Base-by-base conservation (phyloP, 768 basidiomycete species). In the Royoungia palumana region DNA sequence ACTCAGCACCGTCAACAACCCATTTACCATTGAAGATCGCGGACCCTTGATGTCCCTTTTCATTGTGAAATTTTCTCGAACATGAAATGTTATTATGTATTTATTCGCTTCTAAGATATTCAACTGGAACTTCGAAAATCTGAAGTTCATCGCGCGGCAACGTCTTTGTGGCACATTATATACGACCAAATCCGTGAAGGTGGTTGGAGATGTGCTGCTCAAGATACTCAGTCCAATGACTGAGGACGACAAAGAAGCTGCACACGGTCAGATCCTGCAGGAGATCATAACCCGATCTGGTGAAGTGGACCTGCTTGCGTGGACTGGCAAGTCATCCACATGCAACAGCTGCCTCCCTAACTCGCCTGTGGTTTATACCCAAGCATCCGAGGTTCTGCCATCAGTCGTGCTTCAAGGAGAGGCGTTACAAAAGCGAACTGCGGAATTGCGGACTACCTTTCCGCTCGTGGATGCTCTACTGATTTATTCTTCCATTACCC, bases 291-390 rank as follows among this genome's bases (percentile, higher is more conserved):
- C 34, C 7, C 34, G 24, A 20, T 41, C 47, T 0, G 34, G 47
- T n/a, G n/a, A 41, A 17, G 47, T 41, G 13, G 28, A 32, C 17
- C 30, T 47, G 17, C 39, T 47, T 2, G n/a, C 24, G 3, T 47
- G 47, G 40, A 41, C 32, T 3, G 47, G 47, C 9, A 41, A 41
- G 24, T 35, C 47, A 5, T 47, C 47, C 9, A 4, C 14, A 4
- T 35, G 34, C 10, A 41, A 47, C 13, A 41, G 47, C 24, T 47
- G 47, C n/a, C 47, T 47, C 35, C 47, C 47, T n/a, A 41, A 37
- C 14, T 35, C 40, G 13, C 40, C 47, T 0, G 12, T 8, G 14
- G 32, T 6, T 6, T 32, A 32, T 6, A 14, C 3, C 16, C 14
- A 32, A 32, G 6, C 32, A 1, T 7, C 13, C 14, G 4, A 2